Base-by-base conservation (phyloP, 768 basidiomycete genomes). In the Pleurotus tuoliensis region DNA sequence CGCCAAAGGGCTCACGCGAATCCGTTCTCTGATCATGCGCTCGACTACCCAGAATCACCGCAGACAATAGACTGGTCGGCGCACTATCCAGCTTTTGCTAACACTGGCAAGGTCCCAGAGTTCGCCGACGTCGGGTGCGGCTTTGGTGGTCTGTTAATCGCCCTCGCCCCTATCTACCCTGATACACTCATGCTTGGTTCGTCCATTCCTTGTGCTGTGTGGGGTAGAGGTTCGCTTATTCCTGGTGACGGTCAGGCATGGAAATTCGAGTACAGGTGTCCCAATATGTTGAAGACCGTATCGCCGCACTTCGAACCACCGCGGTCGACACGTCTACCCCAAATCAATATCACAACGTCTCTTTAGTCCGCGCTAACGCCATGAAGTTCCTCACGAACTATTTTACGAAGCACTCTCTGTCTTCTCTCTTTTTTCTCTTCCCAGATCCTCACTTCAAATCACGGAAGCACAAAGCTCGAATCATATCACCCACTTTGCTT, bases 341-440 rank as follows among this genome's bases (percentile, higher is more conserved):
- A 1, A 72, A 79, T 2, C 79, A 82, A 43, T 94, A 86, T 70
- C 84, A 92, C 63, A 98, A 98, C 69, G 83, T 97, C 55, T 94
- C 93, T 37, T 84, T 98, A 60, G 89, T 97, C 60, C 87, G 97
- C 49, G 95, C 92, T 12, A 99, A 99, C 69, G 90, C 94, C 47
- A 98, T 98, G 95, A 98, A 98, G 74, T 98, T 98, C 71, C 79
- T 98, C 55, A 91, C 95, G 5, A 98, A 98, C 72, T 98, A 94
- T 71, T 97, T 99, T 71, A 67, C 80, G 20, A 94, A 95, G 67
- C 87, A 87, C 56, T 96, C 96, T 60, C 78, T 99, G 38, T 87
- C 90, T 16, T 87, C 96, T 47, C 79, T 99, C 49, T 99, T 99
- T 75, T 98, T 99, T 77, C 82, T 98, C 57, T 99, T 98, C 73